Base-by-base conservation (phyloP, 768 basidiomycete genomes). In the Termitomyces sp. region DNA sequence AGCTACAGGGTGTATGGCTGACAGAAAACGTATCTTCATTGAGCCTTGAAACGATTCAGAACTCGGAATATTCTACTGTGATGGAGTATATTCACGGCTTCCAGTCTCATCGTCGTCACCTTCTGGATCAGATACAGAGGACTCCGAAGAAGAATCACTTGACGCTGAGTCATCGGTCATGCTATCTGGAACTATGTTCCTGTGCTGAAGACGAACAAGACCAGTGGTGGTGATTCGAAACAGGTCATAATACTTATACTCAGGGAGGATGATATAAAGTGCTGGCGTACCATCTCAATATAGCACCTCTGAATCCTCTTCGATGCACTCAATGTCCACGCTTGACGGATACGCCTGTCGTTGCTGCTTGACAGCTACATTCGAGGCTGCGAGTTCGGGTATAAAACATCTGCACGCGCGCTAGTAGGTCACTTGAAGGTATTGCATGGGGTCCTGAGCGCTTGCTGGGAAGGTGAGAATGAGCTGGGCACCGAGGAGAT, bases 311-410 rank as follows among this genome's bases (percentile, higher is more conserved):
- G 76, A 77, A 25, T 75, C 76, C 29, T 76, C 79, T 6, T 74
- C 72, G 32, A 91, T 65, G 59, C 85, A 78, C 70, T 92, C 90
- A 45, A 92, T 89, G 67, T 91, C 84, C n/a, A 91, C 74, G 65
- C 84, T 86, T 17, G 70, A 68, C 0, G 87, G 87, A 61, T 86
- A 79, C 5, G 57, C 40, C 34, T 61, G 57, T 17, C 57, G n/a
- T n/a, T 76, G 76, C 60, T 78, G 75, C 3, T 77, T 66, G 17
- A 91, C 78, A 1, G 79, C 70, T 2, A 77, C 78, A 65, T 89
- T 91, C 2, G 88, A 86, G 12, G 85, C 86, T 51, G 85, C 82
- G 17, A 91, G 74, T 65, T 83, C 76, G 2, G 88, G 88, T 12
- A 91, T 14, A 79, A 68, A 91, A 91, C 0, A 83, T 80, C 69